A percentile compares a stretch with the other conserved stretches of the same genome.
Evolutionary conservation across 106 monocot genomes (phyloP).

Genomic region (Dendrobium officinale): DNA sequence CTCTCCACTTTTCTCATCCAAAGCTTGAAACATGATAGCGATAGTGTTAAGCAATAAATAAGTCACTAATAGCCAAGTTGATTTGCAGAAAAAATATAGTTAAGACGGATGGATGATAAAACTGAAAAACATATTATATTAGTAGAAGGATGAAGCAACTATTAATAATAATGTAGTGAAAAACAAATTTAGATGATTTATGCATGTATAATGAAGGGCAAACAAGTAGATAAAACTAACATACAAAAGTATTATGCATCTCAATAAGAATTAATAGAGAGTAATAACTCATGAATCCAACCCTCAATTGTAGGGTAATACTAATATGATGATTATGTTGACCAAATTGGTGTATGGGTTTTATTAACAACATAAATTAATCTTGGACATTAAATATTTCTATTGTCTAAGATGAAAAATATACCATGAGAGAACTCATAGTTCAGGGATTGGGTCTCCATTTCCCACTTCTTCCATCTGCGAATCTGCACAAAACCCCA

Average conservation of each 20-base stretch:
- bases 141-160: no score
- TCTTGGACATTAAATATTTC: neutral
- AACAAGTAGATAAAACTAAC: neutral
- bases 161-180: no score
- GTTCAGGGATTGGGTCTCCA: conserved; percentile 27
- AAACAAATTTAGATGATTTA: no score
- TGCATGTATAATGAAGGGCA: no score
- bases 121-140: no score
- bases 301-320: no score
- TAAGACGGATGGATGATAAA: no score
- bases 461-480: conserved; percentile 61
- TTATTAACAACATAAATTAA: neutral
- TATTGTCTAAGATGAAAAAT: neutral
- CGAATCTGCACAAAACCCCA: conserved; percentile 30
- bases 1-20: no score
- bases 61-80: no score
- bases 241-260: neutral
- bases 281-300: neutral
- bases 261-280: conserved; percentile 2
- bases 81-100: no score
- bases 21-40: no score
- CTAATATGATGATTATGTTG: neutral
- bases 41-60: no score
- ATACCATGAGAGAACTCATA: conserved; percentile 50
- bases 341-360: neutral